Evolutionary conservation across 371 early-diverging fungal genomes (phyloP), one percentile per base, ranked within the genome.

Genomic region (Apophysomyces variabilis): DNA sequence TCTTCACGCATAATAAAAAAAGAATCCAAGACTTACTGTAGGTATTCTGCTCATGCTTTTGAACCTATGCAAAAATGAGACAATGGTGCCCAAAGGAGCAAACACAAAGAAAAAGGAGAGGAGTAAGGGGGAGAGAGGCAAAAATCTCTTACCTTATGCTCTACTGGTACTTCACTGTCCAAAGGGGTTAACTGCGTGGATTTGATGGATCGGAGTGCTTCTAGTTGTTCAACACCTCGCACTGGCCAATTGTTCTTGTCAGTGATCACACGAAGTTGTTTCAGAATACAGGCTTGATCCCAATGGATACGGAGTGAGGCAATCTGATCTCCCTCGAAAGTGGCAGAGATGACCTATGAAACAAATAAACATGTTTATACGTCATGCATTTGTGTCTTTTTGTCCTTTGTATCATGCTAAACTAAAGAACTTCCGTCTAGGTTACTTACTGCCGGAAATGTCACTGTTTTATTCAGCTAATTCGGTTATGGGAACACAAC

Each of bases 251-350:
- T 65, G 45, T 66, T 57, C 38, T 68, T 70, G 50, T 71, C 65
- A 37, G 74, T 58, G 12, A 82, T 75, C 0, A 82, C 70, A 1
- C 70, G 69, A 5, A 82, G 39, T 56, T 82, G 83, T 44, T 75
- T 75, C 54, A 82, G 66, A 18, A 82, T 72, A 12, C 70, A 73
- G 3, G 80, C 83, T 63, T 82, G 83, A 57, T 82, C 83, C 83
- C 83, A 82, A 58, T 69, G 68, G 37, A 78, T 68, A 5, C 78
- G 76, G 59, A 82, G 64, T 1, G 66, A 62, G 4, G 73, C 56
- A 44, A 82, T 82, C 45, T 68, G 62, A 11, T 67, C n/a, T 5
- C 61, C 66, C 13, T 68, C 68, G 68, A 82, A 82, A 4, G 59
- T 47, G 43, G 70, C 83, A 18, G 83, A 80, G 21, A 73, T 65